Evolutionary conservation across 2,329 filamentous ascomycete species (phyloP), one percentile per base, ranked within the genome.

Genomic region (Pestalotiopsis sp.): DNA sequence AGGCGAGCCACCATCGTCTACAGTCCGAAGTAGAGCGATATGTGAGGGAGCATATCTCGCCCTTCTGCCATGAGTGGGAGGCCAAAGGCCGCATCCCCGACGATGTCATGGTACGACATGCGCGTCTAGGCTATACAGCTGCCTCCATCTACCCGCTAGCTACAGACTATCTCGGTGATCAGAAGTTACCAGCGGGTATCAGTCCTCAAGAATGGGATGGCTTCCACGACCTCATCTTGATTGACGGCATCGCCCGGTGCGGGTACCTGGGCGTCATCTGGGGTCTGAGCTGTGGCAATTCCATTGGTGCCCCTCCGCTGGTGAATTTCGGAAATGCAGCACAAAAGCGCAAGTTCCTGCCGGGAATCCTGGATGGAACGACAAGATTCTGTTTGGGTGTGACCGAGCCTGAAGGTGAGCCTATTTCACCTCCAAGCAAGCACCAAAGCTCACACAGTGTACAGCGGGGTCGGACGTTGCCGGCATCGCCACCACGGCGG

Each of bases 281-380:
- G 45, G 45, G 45, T n/a, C 45, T 52, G 45, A 52, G 45, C 45
- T 52, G 45, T 9, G 45, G 45, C 17, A 52, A 52, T n/a, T 52
- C 45, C 45, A 52, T 52, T n/a, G 45, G 45, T 7, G 45, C 45
- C 9, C 45, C 45, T n/a, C 45, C 45, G 2, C 6, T 52, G 17
- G 45, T 52, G 17, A 52, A 52, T 9, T 52, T 52, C 17, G 45
- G 45, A 52, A 52, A 52, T 7, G 45, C 45, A 52, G 45, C 17
- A 17, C 45, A 52, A 7, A 52, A 52, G 6, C 17, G 6, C 73
- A 77, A 63, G 45, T 67, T 75, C 5, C 64, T 75, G 0, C 71
- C 76, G 27, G 81, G 80, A 62, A 73, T 81, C 3, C 78, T 82
- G 17, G 79, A 80, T 52, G 80, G 80, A 4, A 75, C 76, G 63